Conservation (phyloP, 352 stramenopile genomes). For the Phytophthora cryptogea region DNA sequence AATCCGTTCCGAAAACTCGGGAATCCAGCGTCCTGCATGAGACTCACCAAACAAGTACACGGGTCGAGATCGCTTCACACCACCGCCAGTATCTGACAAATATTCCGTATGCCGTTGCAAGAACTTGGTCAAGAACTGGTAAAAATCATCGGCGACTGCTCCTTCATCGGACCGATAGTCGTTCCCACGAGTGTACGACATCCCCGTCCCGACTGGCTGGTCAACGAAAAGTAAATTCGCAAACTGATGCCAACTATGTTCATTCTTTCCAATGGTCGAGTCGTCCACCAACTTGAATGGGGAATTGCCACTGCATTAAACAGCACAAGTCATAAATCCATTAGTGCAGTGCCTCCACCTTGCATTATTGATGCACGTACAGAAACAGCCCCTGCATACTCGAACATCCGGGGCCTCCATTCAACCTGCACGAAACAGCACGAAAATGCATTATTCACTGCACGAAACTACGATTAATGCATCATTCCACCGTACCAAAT, state of each 20-base stretch:
- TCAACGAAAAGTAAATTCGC: constrained; percentile 88
- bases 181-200: constrained; percentile 70
- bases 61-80: constrained; percentile 55
- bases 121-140: constrained; percentile 94
- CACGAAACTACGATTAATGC: neutral
- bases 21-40: constrained; percentile 97
- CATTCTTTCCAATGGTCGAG: constrained; percentile 60
- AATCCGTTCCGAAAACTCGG: constrained; percentile 94
- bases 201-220: constrained; percentile 80
- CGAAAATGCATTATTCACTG: constrained; percentile 1
- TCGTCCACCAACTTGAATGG: constrained; percentile 66
- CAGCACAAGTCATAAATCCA: neutral
- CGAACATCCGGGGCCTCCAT: constrained; percentile 81
- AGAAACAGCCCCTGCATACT: constrained; percentile 83
- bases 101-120: constrained; percentile 86
- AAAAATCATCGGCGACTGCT: constrained; percentile 84
- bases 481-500: constrained; percentile 54
- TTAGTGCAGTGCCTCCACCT: neutral
- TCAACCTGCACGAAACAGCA: constrained; percentile 46
- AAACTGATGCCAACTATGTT: constrained; percentile 74
- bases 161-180: constrained; percentile 54
- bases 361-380: neutral
- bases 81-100: constrained; percentile 44
- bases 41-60: constrained; percentile 97
- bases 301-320: constrained; percentile 43